Evolutionary conservation across 805 yeast species (phyloP).

Genomic region (Suhomyces prunicola): DNA sequence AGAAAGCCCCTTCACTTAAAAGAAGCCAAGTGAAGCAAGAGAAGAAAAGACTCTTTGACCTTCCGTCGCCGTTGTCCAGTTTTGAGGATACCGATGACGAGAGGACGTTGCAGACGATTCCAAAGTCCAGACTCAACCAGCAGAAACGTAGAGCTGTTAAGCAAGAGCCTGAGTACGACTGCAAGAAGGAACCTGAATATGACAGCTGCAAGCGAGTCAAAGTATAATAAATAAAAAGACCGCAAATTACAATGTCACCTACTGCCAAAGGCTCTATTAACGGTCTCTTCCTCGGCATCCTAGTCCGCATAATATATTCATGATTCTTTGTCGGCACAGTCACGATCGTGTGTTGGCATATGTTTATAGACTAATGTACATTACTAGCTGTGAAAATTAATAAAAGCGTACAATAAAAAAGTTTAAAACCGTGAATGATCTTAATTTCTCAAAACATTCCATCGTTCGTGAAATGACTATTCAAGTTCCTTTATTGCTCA

Average conservation of each 20-base stretch:
- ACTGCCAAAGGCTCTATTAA: no score
- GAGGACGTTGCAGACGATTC: neutral
- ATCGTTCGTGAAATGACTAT: no score
- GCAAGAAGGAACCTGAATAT: conserved; percentile 4
- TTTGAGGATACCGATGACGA: conserved; percentile 19
- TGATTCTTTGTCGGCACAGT: neutral
- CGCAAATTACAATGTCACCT: neutral
- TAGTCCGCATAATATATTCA: neutral
- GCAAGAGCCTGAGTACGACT: conserved; percentile 3
- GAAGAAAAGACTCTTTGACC: conserved; percentile 11
- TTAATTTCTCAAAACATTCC: no score
- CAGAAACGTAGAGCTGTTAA: conserved; percentile 5
- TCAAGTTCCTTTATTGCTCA: no score
- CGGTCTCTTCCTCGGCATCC: neutral
- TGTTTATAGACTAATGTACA: neutral
- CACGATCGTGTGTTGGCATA: neutral
- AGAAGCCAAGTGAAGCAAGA: conserved; percentile 12
- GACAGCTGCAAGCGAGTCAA: conserved; percentile 1
- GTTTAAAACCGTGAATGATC: no score
- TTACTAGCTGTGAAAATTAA: neutral
- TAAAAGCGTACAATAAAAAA: no score
- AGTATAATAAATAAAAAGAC: neutral
- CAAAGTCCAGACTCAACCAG: conserved; percentile 1
- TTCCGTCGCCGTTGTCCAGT: conserved; percentile 37
- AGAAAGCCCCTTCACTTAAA: conserved; percentile 19